A percentile compares a stretch with the other conserved stretches of the same genome.
These are phyloP conservation scores for Colletotrichum eremochloae DNA, from an alignment of 2,329 filamentous ascomycete species.

Conservation along the genomic window DNA sequence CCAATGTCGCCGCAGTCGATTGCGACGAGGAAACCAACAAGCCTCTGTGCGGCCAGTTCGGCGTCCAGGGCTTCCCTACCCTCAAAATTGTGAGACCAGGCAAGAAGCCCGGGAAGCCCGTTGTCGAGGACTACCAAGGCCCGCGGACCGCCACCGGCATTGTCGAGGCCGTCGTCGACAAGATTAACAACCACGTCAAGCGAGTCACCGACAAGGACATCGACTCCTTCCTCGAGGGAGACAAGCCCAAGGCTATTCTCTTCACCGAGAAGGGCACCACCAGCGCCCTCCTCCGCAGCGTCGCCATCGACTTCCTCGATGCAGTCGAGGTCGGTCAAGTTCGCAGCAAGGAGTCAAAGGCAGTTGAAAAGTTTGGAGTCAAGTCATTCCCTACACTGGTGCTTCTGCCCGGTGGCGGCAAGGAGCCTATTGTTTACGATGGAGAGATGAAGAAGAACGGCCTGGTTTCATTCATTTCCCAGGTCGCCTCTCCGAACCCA, in stretches of 20 bases:
- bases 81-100: constrained; percentile 92
- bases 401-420: constrained; percentile 78
- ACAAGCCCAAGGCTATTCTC: constrained; percentile 85
- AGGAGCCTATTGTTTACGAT: constrained; percentile 79
- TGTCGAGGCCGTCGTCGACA: constrained; percentile 84
- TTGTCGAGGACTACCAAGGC: constrained; percentile 92
- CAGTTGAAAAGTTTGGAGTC: constrained; percentile 81
- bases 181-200: constrained; percentile 93
- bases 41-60: constrained; percentile 84
- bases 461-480: constrained; percentile 85
- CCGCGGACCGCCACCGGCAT: constrained; percentile 87
- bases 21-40: constrained; percentile 97
- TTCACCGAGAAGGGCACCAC: constrained; percentile 95
- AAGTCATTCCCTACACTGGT: constrained; percentile 84
- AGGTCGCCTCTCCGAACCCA: constrained; percentile 83
- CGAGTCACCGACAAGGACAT: constrained; percentile 84
- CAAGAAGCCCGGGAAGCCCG: constrained; percentile 80
- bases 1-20: constrained; percentile 93
- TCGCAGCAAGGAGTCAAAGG: constrained; percentile 80
- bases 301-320: constrained; percentile 92
- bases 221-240: constrained; percentile 78
- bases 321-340: constrained; percentile 85
- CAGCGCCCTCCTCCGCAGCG: constrained; percentile 82
- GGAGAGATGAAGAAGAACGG: constrained; percentile 88
- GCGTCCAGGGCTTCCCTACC: constrained; percentile 94